These are phyloP conservation scores for Chondrus crispus DNA, from an alignment of 23 red algal species.

Conservation along the genomic window DNA sequence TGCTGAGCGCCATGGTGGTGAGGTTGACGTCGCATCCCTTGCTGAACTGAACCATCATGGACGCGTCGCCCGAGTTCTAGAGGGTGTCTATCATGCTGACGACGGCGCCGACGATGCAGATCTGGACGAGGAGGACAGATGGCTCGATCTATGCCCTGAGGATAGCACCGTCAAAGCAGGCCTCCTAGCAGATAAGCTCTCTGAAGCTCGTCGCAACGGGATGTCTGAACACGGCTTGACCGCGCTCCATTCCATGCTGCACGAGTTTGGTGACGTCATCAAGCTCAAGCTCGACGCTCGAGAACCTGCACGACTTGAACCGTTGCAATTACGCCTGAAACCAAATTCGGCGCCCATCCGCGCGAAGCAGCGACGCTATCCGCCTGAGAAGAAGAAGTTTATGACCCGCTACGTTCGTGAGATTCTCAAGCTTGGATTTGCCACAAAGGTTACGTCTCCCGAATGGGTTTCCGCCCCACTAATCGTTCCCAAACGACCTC, in stretches of 20 bases:
- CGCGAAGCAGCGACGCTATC: conserved; percentile 17
- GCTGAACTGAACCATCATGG: neutral
- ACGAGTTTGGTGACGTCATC: conserved; percentile 10
- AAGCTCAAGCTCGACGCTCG: conserved; percentile 20
- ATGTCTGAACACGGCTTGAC: neutral
- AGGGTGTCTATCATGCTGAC: conserved; percentile 35
- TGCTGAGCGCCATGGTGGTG: neutral
- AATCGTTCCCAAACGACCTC: conserved; percentile 38
- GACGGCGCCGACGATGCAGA: conserved; percentile 22
- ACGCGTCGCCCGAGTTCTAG: neutral
- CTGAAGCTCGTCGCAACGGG: neutral
- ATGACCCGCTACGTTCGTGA: neutral
- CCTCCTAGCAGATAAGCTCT: neutral
- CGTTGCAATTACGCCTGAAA: neutral
- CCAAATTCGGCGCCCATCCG: neutral
- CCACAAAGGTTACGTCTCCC: neutral
- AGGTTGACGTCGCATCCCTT: neutral
- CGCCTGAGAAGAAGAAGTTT: neutral
- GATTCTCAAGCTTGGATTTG: neutral
- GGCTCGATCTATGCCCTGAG: conserved; percentile 19
- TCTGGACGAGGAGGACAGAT: conserved; percentile 4
- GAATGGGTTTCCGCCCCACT: conserved; percentile 43
- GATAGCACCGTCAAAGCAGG: neutral
- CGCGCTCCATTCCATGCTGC: neutral
- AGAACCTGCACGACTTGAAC: neutral